These are phyloP conservation scores for Cerioporus squamosus DNA, from an alignment of 1,284 basidiomycete species.

Conservation along the genomic window DNA sequence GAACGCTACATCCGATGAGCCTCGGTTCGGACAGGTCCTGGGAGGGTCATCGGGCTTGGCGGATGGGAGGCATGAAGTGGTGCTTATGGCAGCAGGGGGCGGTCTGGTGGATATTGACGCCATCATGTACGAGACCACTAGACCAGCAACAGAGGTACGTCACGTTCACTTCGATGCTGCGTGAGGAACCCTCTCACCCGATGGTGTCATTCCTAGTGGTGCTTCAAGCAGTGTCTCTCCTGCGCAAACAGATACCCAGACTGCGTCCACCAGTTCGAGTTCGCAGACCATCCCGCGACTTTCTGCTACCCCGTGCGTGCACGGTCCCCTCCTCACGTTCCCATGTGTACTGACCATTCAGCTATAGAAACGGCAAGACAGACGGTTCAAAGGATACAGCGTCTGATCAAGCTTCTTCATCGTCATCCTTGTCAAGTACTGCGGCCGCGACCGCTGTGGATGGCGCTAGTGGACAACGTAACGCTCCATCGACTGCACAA, in stretches of 20 bases:
- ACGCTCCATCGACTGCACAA: background rate
- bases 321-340: background rate
- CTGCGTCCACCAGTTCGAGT: background rate
- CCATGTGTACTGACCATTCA: background rate
- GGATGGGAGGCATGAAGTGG: constrained; percentile 50
- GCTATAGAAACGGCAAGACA: background rate
- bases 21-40: constrained; percentile 43
- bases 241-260: background rate
- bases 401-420: background rate
- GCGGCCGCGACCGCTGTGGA: background rate
- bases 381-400: background rate
- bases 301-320: constrained; percentile 15
- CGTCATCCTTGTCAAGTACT: background rate
- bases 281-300: background rate
- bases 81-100: constrained; percentile 47
- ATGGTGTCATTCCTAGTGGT: background rate
- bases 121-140: constrained; percentile 45
- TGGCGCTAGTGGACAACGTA: background rate
- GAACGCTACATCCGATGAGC: constrained; percentile 36
- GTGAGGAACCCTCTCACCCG: too few relatives aligned
- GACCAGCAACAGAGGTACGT: constrained; percentile 44
- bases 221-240: background rate
- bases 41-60: constrained; percentile 44
- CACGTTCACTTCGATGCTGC: background rate
- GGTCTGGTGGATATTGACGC: constrained; percentile 54